A percentile compares a stretch with the other conserved stretches of the same genome.
These are phyloP conservation scores for Lactarius sanguifluus DNA, from an alignment of 768 basidiomycete species.

Conservation along the genomic window DNA sequence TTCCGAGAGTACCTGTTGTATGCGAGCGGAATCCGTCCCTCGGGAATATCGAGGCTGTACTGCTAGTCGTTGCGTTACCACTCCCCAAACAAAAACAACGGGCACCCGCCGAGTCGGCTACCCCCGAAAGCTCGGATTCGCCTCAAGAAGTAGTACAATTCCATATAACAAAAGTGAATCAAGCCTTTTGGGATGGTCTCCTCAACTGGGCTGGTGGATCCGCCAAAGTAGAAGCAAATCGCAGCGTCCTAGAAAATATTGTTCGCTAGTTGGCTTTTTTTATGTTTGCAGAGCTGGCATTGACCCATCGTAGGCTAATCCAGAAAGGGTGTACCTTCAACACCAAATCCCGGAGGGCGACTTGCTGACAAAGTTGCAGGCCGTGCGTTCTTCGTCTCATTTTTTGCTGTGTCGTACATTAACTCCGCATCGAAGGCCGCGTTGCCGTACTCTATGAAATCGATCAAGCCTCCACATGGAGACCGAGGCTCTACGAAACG, in stretches of 20 bases:
- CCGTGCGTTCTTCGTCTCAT: constrained; percentile 40
- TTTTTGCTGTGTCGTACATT: background rate
- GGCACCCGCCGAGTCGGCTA: constrained; percentile 19
- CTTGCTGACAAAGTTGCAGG: constrained; percentile 58
- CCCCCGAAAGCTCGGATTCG: constrained; percentile 13
- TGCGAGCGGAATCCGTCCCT: constrained; percentile 43
- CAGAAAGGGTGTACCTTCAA: constrained; percentile 52
- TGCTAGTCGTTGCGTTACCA: constrained; percentile 48
- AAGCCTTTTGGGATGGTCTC: constrained; percentile 57
- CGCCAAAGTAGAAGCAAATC: constrained; percentile 52
- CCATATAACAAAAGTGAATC: constrained; percentile 48
- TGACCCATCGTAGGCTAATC: constrained; percentile 39
- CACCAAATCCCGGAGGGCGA: constrained; percentile 57
- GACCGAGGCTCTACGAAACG: constrained; percentile 40
- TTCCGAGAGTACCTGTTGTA: constrained; percentile 59
- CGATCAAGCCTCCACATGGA: constrained; percentile 52
- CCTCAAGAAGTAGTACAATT: constrained; percentile 46
- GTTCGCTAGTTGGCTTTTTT: constrained; percentile 39
- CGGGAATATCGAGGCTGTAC: constrained; percentile 34
- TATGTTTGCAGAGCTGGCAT: background rate
- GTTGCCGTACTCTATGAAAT: constrained; percentile 52
- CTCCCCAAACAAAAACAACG: constrained; percentile 37
- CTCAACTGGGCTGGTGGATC: constrained; percentile 60
- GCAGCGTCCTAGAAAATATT: constrained; percentile 44
- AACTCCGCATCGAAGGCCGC: constrained; percentile 40